These are phyloP conservation scores for Solanum medicagineum DNA, from an alignment of 257 asterid genomes.

Conservation along the genomic window DNA sequence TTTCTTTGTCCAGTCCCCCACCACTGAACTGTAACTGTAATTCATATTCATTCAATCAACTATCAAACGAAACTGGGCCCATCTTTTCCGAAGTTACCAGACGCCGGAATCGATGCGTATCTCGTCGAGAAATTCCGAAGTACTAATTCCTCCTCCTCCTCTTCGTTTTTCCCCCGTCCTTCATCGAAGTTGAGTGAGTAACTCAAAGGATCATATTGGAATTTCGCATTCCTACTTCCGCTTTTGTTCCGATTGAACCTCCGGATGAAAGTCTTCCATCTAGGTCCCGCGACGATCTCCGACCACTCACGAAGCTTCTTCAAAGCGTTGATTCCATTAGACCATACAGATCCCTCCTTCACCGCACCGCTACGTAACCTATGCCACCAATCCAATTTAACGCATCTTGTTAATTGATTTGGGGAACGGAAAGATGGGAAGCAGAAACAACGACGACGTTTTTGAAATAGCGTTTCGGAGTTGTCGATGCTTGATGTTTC, in stretches of 20 bases:
- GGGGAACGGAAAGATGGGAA: constrained; percentile 26
- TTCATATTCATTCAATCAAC: neutral
- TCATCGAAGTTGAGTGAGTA: constrained; percentile 77
- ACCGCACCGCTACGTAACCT: constrained; percentile 15
- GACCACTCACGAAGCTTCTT: constrained; percentile 78
- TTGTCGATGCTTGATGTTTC: constrained; percentile 15
- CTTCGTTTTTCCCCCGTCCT: constrained; percentile 45
- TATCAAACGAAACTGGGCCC: constrained; percentile 38
- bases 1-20: neutral
- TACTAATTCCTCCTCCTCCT: constrained; percentile 31
- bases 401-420: constrained; percentile 11
- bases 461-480: constrained; percentile 19
- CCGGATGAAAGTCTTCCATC: constrained; percentile 80
- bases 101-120: constrained; percentile 40
- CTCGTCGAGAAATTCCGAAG: constrained; percentile 59
- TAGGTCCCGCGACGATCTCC: constrained; percentile 79
- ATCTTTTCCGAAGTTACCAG: constrained; percentile 32
- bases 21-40: neutral
- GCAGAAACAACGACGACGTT: constrained; percentile 44
- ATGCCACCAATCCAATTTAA: constrained; percentile 41
- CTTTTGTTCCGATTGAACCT: constrained; percentile 64
- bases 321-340: constrained; percentile 40
- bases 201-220: constrained; percentile 64
- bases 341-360: constrained; percentile 23
- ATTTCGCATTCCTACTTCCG: constrained; percentile 19